Conservation (phyloP, 192 early-diverging fungal species). For the Blastocladiella britannica region DNA sequence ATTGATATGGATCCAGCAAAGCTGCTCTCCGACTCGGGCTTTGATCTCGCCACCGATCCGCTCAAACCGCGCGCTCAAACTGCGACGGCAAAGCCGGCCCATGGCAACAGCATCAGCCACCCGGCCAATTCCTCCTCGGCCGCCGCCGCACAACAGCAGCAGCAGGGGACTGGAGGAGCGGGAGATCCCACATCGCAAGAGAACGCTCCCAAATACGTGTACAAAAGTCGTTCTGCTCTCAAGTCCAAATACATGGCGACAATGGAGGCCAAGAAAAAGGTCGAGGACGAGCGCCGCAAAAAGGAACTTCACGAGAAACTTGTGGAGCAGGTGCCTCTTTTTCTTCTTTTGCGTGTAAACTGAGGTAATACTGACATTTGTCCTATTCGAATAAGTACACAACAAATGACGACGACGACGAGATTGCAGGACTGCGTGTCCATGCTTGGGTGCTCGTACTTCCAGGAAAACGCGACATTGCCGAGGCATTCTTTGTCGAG, state of each 20-base stretch:
- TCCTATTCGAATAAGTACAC: neutral
- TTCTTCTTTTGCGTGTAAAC: too few relatives aligned
- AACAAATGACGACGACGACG: constrained; percentile 27
- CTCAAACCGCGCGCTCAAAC: too few relatives aligned
- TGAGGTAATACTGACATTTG: too few relatives aligned
- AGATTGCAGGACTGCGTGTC: constrained; percentile 27
- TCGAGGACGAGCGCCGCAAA: constrained; percentile 10
- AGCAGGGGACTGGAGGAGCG: too few relatives aligned
- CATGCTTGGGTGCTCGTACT: constrained; percentile 37
- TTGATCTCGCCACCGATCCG: constrained; percentile 9
- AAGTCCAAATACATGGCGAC: constrained; percentile 19
- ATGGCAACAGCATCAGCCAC: too few relatives aligned
- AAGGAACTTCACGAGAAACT: constrained; percentile 13
- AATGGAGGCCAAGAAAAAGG: constrained; percentile 9
- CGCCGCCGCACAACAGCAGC: too few relatives aligned
- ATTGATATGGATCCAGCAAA: constrained; percentile 15
- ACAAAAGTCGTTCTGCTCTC: constrained; percentile 8
- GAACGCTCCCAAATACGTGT: too few relatives aligned
- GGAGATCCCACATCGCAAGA: too few relatives aligned
- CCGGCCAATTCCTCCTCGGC: too few relatives aligned
- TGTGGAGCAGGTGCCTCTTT: neutral
- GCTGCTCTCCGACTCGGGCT: too few relatives aligned
- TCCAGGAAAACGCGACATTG: constrained; percentile 32
- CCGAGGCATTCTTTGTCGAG: constrained; percentile 35
- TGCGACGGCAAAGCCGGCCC: too few relatives aligned